phyloP scores from a whole-genome alignment of 1,284 basidiomycete species.

The Stygiomarasmius scandens region DNA sequence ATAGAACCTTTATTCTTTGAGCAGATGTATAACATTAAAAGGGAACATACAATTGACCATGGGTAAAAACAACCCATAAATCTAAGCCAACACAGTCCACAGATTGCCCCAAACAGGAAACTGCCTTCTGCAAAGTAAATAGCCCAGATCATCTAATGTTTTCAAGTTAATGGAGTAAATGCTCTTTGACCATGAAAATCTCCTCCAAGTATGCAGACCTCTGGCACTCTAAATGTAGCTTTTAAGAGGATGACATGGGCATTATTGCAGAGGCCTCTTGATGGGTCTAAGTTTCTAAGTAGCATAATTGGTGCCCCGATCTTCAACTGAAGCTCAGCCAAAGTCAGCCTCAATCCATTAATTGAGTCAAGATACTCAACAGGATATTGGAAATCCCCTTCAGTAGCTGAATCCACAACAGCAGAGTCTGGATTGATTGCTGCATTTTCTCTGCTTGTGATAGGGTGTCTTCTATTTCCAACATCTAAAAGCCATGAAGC shows the following conservation, averaged over 20 bases:
- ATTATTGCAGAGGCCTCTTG: conserved; percentile 41
- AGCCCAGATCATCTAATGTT: conserved; percentile 25
- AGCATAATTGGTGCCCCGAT: conserved; percentile 38
- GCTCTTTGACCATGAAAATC: conserved; percentile 27
- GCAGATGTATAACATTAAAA: conserved; percentile 35
- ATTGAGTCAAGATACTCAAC: conserved; percentile 27
- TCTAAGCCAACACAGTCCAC: conserved; percentile 32
- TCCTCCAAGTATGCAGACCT: conserved; percentile 32
- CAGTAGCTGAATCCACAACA: no score
- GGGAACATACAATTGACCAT: conserved; percentile 49
- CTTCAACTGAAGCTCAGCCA: conserved; percentile 33
- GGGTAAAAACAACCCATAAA: conserved; percentile 39
- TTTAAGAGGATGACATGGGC: conserved; percentile 29
- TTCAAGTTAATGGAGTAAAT: conserved; percentile 28
- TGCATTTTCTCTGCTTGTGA: no score
- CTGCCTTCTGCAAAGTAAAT: conserved; percentile 31
- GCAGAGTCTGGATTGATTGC: no score
- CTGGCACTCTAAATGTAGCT: conserved; percentile 24
- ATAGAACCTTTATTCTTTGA: conserved; percentile 29
- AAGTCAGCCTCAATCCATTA: conserved; percentile 28
- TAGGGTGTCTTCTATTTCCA: no score
- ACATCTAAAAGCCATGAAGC: no score
- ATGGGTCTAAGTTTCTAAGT: conserved; percentile 34
- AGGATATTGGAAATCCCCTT: no score
- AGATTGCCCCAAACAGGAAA: conserved; percentile 50